Percentiles rank a stretch among this genome's conserved stretches.
These are phyloP conservation scores for Cotoneaster glaucophyllus DNA, from an alignment of 306 rosid species.

Conservation along the genomic window DNA sequence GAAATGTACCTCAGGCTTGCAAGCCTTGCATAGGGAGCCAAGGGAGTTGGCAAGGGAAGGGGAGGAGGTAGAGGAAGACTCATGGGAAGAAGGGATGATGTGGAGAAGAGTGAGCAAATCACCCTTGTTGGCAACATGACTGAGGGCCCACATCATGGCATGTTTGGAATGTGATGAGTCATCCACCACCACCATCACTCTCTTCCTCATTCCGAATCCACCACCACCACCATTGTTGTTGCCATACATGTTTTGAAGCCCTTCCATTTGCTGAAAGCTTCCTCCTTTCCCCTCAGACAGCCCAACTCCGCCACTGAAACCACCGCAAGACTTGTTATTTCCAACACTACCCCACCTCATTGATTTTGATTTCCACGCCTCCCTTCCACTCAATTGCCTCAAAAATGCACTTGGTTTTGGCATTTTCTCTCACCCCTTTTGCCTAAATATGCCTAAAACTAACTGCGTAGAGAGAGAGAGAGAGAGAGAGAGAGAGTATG, in stretches of 20 bases:
- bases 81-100: conserved; percentile 36
- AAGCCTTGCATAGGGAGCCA: conserved; percentile 77
- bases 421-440: conserved; percentile 28
- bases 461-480: not conserved
- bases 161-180: conserved; percentile 63
- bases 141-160: conserved; percentile 95
- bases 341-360: conserved; percentile 43
- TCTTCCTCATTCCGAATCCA: conserved; percentile 47
- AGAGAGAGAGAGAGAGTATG: conserved; percentile 8
- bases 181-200: conserved; percentile 93
- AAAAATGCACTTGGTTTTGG: conserved; percentile 44
- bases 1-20: conserved; percentile 73
- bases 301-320: not conserved
- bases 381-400: conserved; percentile 60
- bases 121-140: conserved; percentile 67
- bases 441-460: not conserved
- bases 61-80: conserved; percentile 50
- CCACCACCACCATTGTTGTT: conserved; percentile 12
- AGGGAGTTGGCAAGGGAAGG: conserved; percentile 64
- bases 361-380: conserved; percentile 58
- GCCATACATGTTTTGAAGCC: conserved; percentile 41
- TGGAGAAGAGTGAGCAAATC: conserved; percentile 86
- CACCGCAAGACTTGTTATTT: conserved; percentile 22
- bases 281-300: conserved; percentile 18
- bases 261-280: conserved; percentile 52